Conservation (phyloP, 1,139 yeast species). For the Trichomonascaceae sp. region DNA sequence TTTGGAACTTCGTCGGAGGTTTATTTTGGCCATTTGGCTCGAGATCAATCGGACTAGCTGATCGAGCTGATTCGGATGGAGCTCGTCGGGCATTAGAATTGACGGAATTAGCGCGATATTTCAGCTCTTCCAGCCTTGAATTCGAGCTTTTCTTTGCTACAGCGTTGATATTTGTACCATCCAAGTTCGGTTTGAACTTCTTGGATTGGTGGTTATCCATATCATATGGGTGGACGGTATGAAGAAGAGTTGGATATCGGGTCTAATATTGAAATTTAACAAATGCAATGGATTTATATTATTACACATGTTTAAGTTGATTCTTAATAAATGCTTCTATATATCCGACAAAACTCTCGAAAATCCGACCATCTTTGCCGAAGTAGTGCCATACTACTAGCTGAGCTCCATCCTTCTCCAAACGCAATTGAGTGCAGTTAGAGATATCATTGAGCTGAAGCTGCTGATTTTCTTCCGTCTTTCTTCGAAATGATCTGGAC, state of each 20-base stretch:
- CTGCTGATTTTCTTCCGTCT: conserved; percentile 4
- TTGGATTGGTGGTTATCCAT: conserved; percentile 2
- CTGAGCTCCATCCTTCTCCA: not conserved
- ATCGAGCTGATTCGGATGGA: not conserved
- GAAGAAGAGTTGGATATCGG: not conserved
- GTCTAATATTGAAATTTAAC: too few species aligned
- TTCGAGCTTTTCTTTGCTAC: not conserved
- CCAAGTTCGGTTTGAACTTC: not conserved
- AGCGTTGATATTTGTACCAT: not conserved
- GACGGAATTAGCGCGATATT: not conserved
- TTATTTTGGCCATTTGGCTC: not conserved
- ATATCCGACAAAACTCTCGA: conserved; percentile 18
- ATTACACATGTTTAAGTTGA: not conserved
- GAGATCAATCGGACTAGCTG: not conserved
- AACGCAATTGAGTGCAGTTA: conserved; percentile 3
- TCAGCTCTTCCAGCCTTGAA: not conserved
- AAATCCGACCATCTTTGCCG: conserved; percentile 17
- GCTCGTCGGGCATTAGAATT: not conserved
- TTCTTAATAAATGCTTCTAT: not conserved
- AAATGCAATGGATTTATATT: not conserved
- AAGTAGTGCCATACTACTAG: conserved; percentile 16
- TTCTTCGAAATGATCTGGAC: conserved; percentile 32
- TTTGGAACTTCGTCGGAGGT: conserved; percentile 3
- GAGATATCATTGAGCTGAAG: not conserved
- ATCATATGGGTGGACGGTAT: not conserved